Evolutionary conservation across 768 basidiomycete species (phyloP).

Genomic region (Lepiota brunneoincarnata): DNA sequence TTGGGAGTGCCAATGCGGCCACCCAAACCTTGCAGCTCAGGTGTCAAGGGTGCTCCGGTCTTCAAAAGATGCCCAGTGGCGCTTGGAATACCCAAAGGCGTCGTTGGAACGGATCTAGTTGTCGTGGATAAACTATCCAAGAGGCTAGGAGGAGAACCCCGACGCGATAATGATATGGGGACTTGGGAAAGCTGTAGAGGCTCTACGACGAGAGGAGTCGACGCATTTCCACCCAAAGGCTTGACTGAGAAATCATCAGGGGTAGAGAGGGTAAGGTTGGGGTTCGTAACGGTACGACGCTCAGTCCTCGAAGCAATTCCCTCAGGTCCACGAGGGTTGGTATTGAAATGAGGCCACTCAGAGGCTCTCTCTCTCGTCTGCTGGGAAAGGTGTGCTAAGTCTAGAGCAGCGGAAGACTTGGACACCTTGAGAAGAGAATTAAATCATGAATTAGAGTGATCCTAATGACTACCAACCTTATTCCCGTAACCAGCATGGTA

Average conservation of each 20-base stretch:
- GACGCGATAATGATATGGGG: slow-evolving; percentile 57
- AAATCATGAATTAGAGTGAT: slow-evolving; percentile 5
- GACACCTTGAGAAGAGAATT: slow-evolving; percentile 51
- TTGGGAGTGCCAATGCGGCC: slow-evolving; percentile 56
- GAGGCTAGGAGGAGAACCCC: slow-evolving; percentile 69
- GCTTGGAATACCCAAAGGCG: slow-evolving; percentile 62
- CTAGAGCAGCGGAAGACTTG: slow-evolving; percentile 87
- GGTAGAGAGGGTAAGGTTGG: slow-evolving; percentile 61
- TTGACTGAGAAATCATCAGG: slow-evolving; percentile 47
- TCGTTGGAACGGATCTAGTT: slow-evolving; percentile 82
- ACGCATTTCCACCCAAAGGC: slow-evolving; percentile 43
- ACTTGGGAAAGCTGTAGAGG: slow-evolving; percentile 57
- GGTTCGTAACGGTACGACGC: slow-evolving; percentile 73
- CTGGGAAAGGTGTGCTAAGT: slow-evolving; percentile 87
- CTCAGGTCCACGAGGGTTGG: slow-evolving; percentile 60
- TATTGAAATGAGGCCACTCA: slow-evolving; percentile 92
- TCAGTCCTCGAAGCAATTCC: slow-evolving; percentile 51
- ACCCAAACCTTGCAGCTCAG: slow-evolving; percentile 56
- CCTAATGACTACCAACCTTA: slow-evolving; percentile 46
- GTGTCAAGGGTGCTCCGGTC: slow-evolving; percentile 64
- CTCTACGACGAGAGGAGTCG: slow-evolving; percentile 52
- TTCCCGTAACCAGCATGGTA: slow-evolving; percentile 58
- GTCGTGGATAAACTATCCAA: slow-evolving; percentile 58
- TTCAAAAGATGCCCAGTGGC: slow-evolving; percentile 52
- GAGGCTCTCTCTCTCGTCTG: slow-evolving; percentile 78